Conservation (phyloP, 768 basidiomycete species). For the Xerocomellus amylosporus region DNA sequence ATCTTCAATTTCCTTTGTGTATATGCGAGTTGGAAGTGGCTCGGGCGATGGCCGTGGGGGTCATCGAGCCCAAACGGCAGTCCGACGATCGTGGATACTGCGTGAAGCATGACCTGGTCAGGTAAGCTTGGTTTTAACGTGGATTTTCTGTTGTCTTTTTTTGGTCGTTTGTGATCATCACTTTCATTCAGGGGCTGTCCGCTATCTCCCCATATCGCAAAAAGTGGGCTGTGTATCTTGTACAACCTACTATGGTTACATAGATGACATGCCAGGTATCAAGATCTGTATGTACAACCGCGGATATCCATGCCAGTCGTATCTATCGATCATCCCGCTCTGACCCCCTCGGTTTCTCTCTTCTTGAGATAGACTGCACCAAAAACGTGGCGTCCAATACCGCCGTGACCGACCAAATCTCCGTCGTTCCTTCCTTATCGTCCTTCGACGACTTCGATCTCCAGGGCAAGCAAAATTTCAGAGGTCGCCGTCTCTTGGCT, state of each 20-base stretch:
- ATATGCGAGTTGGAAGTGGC: slow-evolving; percentile 63
- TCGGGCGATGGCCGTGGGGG: slow-evolving; percentile 33
- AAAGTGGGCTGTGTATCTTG: not conserved
- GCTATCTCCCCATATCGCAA: not conserved
- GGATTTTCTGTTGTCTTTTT: not conserved
- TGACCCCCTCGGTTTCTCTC: not conserved
- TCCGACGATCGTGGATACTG: slow-evolving; percentile 7
- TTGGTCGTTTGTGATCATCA: not conserved
- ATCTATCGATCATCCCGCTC: not conserved
- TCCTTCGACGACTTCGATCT: slow-evolving; percentile 1
- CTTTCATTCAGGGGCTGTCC: not conserved
- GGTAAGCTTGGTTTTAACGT: not conserved
- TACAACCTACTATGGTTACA: not conserved
- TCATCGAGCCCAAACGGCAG: slow-evolving; percentile 7
- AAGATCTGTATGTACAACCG: not conserved
- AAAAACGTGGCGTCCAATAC: not conserved
- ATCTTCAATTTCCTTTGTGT: slow-evolving; percentile 72
- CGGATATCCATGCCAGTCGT: not conserved
- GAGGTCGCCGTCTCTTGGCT: not conserved
- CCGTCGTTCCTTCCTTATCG: not conserved
- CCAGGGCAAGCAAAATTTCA: not conserved
- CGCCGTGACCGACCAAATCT: not conserved
- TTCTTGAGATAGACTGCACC: not conserved
- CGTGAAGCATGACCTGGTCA: slow-evolving; percentile 8
- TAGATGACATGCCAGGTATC: not conserved